Conservation (phyloP, 768 basidiomycete species). For the Peribolospora kevripleyi region DNA sequence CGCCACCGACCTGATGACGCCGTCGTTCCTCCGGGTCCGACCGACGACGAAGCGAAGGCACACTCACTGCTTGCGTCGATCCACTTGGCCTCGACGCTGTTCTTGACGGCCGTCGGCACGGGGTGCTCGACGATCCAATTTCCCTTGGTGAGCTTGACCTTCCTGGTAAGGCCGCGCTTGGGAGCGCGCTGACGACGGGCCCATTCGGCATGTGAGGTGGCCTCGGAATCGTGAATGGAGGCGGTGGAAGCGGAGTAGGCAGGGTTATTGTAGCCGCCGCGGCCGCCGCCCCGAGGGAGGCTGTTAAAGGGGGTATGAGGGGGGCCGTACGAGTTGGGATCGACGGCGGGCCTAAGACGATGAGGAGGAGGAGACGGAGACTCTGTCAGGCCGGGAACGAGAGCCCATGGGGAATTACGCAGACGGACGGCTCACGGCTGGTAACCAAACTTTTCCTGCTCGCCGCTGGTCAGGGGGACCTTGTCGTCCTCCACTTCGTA, state of each 20-base stretch:
- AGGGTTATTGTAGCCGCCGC: constrained; percentile 42
- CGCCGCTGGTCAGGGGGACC: no score
- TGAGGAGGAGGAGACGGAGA: no score
- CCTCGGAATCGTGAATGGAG: constrained; percentile 16
- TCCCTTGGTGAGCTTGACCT: constrained; percentile 76
- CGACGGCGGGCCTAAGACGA: no score
- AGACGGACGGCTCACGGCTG: no score
- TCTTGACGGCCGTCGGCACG: constrained; percentile 59
- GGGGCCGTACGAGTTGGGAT: no score
- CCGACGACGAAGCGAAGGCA: background rate
- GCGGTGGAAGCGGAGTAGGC: constrained; percentile 20
- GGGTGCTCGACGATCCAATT: constrained; percentile 77
- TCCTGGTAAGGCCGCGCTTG: constrained; percentile 76
- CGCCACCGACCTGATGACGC: background rate
- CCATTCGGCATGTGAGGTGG: constrained; percentile 22
- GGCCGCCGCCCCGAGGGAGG: no score
- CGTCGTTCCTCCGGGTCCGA: background rate
- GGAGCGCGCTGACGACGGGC: constrained; percentile 58
- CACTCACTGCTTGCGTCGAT: constrained; percentile 14
- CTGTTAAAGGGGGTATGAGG: no score
- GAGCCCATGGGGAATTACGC: no score
- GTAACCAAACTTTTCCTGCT: no score
- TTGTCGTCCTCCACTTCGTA: no score
- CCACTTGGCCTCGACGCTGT: constrained; percentile 61
- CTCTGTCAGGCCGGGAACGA: no score